These are phyloP conservation scores for Scytalidium lignicola DNA, from an alignment of 2,329 filamentous ascomycete genomes.

Conservation along the genomic window DNA sequence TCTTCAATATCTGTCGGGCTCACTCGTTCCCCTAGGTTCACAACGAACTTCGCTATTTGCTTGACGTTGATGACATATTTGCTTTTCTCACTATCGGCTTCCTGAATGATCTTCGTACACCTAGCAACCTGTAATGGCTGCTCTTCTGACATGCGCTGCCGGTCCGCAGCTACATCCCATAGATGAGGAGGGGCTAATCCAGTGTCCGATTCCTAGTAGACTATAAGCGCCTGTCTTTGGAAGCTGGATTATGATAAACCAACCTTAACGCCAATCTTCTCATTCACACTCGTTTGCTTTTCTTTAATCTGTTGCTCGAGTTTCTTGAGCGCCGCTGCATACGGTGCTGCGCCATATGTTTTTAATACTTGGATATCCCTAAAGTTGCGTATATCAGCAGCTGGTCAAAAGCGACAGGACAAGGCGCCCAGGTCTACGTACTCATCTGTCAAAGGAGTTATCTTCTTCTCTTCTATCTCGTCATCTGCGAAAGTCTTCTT, in stretches of 20 bases:
- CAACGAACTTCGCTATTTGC: conserved; percentile 99
- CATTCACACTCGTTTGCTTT: conserved; percentile 95
- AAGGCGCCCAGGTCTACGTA: conserved; percentile 41
- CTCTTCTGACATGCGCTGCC: conserved; percentile 97
- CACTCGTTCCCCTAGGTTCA: conserved; percentile 93
- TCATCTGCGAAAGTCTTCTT: conserved; percentile 95
- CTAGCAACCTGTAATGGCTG: conserved; percentile 95
- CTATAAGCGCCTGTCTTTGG: conserved; percentile 6
- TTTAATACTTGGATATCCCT: conserved; percentile 99
- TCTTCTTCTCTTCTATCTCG: conserved; percentile 99
- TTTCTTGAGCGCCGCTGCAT: conserved; percentile 89
- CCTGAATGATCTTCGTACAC: conserved; percentile 98
- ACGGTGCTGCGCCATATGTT: conserved; percentile 96
- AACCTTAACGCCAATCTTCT: conserved; percentile 91
- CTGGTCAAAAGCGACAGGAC: conserved; percentile 1
- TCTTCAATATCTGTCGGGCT: conserved; percentile 99
- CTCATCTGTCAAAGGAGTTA: conserved; percentile 94
- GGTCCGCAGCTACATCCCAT: conserved; percentile 96
- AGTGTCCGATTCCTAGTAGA: conserved; percentile 86
- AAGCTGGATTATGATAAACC: not conserved
- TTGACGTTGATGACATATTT: conserved; percentile 99
- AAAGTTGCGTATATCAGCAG: conserved; percentile 27
- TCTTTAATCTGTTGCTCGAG: conserved; percentile 99
- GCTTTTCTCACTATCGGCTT: conserved; percentile 94
- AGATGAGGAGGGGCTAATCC: conserved; percentile 96